phyloP scores from a whole-genome alignment of 148 eudicot genomes.

The Talinum fruticosum region DNA sequence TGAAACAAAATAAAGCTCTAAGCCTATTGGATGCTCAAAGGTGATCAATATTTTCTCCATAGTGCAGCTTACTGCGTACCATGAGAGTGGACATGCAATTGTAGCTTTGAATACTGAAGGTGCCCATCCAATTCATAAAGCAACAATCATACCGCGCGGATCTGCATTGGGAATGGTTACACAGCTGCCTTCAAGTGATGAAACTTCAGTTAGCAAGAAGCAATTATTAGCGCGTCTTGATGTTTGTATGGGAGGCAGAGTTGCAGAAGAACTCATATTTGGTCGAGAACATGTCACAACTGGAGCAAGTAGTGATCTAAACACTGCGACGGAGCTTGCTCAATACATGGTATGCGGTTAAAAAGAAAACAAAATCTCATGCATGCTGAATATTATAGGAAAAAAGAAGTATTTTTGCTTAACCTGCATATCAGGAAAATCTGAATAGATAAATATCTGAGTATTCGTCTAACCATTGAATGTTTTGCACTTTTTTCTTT shows the following conservation, averaged over 20 bases:
- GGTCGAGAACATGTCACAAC: conserved; percentile 88
- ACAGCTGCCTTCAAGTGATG: conserved; percentile 89
- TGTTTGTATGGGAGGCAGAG: conserved; percentile 99
- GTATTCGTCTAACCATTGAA: neutral
- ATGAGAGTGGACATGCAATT: conserved; percentile 98
- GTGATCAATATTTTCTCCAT: neutral
- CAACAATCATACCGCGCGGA: conserved; percentile 96
- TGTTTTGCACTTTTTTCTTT: conserved; percentile 12
- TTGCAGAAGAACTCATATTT: conserved; percentile 95
- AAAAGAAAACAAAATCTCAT: no score
- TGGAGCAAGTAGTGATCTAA: conserved; percentile 95
- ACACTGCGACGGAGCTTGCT: conserved; percentile 88
- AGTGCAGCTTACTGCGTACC: conserved; percentile 91
- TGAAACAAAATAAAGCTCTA: no score
- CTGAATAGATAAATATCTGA: no score
- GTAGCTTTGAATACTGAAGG: conserved; percentile 89
- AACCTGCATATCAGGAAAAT: no score
- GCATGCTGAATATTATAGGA: neutral
- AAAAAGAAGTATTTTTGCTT: neutral
- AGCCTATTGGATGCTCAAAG: neutral
- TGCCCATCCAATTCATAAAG: conserved; percentile 97
- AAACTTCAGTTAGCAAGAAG: conserved; percentile 84
- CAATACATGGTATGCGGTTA: conserved; percentile 96
- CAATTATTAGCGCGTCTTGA: conserved; percentile 94
- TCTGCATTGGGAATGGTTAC: conserved; percentile 98